Evolutionary conservation across 352 stramenopile species (phyloP), one percentile per base, ranked within the genome.

Genomic region (Phytophthora macrochlamydospora): DNA sequence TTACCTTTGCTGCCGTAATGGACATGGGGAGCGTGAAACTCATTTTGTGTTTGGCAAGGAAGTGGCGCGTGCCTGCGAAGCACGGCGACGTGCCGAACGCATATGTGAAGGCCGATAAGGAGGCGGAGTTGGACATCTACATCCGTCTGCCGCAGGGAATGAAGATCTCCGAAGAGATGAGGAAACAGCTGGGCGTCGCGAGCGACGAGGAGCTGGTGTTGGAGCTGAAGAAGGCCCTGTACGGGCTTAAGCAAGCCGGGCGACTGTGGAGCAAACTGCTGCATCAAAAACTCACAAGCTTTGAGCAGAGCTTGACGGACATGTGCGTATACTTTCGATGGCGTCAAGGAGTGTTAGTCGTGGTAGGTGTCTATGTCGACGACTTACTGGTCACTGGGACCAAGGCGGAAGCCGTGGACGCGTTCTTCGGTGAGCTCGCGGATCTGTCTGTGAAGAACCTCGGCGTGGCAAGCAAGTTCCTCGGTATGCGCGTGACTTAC

Each of bases 51-150:
- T 4, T 71, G 3, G 56, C 50, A 0, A 28, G 2, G 2, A 14
- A 61, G 2, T 75, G 46, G 37, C 0, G 44, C 1, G 61, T 78
- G 1, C 60, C 56, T 0, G 58, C 67, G 0, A 49, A 37, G 1
- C 69, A 76, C 42, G 59, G 69, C 24, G 69, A 78, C n/a, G 51
- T 78, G 1, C 57, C 69, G 6, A 74, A 73, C 30, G 73, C 65
- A 0, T 81, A 81, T 33, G 48, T 76, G 1, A 71, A 76, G 35
- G 73, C 54, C 0, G 40, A 51, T 0, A 59, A 59, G 9, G 62
- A 78, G 14, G 32, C 58, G 2, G 45, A 54, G 7, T 4, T 69
- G 8, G 48, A 67, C 4, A 76, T 81, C 29, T 71, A 59, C 52
- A 7, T 77, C 7, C 14, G 30, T 0, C 28, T 77, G 0, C 67